phyloP scores from a whole-genome alignment of 805 yeast genomes.

The Myxozyma mucilagina region DNA sequence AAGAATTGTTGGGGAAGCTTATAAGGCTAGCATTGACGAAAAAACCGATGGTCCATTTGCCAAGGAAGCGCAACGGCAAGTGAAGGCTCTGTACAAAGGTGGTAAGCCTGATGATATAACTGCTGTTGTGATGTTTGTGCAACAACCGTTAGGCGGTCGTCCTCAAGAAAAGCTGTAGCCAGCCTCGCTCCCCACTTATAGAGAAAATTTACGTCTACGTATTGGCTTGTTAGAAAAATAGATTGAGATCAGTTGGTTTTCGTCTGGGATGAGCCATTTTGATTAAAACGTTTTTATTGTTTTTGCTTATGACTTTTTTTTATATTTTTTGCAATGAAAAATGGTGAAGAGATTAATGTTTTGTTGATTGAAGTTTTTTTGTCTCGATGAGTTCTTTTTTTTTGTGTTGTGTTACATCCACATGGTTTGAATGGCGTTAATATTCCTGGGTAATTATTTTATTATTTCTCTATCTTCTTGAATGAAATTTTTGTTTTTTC shows the following conservation, averaged over 20 bases:
- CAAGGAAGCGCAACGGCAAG: slow-evolving; percentile 64
- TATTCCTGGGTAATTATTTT: background rate
- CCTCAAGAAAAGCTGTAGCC: slow-evolving; percentile 3
- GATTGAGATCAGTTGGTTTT: no score
- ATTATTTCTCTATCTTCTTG: background rate
- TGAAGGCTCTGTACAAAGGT: slow-evolving; percentile 73
- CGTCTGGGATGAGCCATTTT: background rate
- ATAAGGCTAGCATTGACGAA: slow-evolving; percentile 67
- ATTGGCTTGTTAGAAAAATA: background rate
- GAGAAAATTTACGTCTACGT: background rate
- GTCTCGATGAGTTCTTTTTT: background rate
- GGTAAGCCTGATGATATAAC: slow-evolving; percentile 97
- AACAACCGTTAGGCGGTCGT: slow-evolving; percentile 18
- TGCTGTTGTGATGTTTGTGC: slow-evolving; percentile 67
- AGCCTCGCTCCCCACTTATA: background rate
- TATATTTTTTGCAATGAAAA: background rate
- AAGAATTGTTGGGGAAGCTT: slow-evolving; percentile 65
- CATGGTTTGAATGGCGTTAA: slow-evolving; percentile 9
- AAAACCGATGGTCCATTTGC: slow-evolving; percentile 83
- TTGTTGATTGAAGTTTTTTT: background rate
- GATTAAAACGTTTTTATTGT: background rate
- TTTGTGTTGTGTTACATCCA: slow-evolving; percentile 2
- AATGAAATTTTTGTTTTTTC: background rate
- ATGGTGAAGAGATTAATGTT: background rate
- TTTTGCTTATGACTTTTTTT: background rate